Percentiles rank a stretch among this genome's conserved stretches.
phyloP scores from a whole-genome alignment of 306 rosid genomes.

The Glycine soja region DNA sequence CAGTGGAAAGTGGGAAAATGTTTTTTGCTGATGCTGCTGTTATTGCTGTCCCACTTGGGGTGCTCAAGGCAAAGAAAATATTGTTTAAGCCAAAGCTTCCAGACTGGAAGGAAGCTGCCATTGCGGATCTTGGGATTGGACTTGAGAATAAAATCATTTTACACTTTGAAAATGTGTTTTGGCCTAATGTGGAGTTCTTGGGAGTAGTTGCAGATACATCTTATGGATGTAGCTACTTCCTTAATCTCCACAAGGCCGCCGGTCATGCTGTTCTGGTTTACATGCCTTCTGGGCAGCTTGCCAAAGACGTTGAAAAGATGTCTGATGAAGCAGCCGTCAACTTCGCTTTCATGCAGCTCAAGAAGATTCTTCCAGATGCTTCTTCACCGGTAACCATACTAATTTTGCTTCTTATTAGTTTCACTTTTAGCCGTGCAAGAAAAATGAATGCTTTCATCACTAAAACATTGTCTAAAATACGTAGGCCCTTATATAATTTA shows the following conservation, averaged over 20 bases:
- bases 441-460: neutral
- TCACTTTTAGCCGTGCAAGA: neutral
- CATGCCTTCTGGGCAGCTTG: conserved; percentile 99
- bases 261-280: conserved; percentile 91
- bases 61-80: conserved; percentile 78
- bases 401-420: neutral
- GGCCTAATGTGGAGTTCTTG: conserved; percentile 98
- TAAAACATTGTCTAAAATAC: too few species aligned
- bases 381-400: conserved; percentile 72
- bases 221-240: conserved; percentile 95
- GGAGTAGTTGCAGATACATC: conserved; percentile 98
- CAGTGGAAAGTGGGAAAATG: conserved; percentile 72
- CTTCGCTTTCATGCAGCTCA: conserved; percentile 80
- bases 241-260: conserved; percentile 98
- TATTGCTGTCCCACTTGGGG: conserved; percentile 91
- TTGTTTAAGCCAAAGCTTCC: conserved; percentile 93
- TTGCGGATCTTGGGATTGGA: conserved; percentile 90
- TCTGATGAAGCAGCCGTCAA: conserved; percentile 97
- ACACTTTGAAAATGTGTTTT: conserved; percentile 90
- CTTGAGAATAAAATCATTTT: conserved; percentile 86
- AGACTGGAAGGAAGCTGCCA: conserved; percentile 95
- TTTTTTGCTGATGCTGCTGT: conserved; percentile 92
- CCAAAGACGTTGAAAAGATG: conserved; percentile 95
- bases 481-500: too few species aligned
- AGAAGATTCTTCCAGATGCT: conserved; percentile 93